These are phyloP conservation scores for Hymenoscyphus albidus DNA, from an alignment of 2,329 filamentous ascomycete species.

Conservation along the genomic window DNA sequence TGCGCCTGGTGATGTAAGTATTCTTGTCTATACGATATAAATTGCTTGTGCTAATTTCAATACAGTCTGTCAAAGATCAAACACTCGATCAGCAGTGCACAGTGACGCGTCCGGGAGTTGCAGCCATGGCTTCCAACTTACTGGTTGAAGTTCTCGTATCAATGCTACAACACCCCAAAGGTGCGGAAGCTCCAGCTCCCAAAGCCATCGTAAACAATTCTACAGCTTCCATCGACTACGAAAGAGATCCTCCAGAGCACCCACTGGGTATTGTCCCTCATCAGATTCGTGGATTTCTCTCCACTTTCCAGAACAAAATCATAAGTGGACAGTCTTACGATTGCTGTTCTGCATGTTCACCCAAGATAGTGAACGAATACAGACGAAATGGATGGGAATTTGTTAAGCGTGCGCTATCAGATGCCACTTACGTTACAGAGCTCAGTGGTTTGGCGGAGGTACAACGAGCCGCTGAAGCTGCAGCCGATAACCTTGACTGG, in stretches of 20 bases:
- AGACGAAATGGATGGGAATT: constrained; percentile 69
- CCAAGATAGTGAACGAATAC: constrained; percentile 65
- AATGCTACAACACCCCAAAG: constrained; percentile 78
- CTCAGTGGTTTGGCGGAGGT: constrained; percentile 71
- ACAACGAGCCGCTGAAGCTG: constrained; percentile 53
- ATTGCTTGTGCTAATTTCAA: constrained; percentile 16
- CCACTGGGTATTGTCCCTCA: constrained; percentile 71
- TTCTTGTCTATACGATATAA: background rate
- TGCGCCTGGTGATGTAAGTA: constrained; percentile 81
- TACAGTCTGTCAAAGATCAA: constrained; percentile 83
- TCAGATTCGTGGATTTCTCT: constrained; percentile 73
- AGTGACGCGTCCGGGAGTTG: constrained; percentile 88
- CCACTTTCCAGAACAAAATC: constrained; percentile 68
- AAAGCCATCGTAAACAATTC: constrained; percentile 33
- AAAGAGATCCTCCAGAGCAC: constrained; percentile 54
- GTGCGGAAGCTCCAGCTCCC: constrained; percentile 59
- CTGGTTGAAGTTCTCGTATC: constrained; percentile 88
- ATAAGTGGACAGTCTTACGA: constrained; percentile 74
- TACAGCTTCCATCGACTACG: constrained; percentile 40
- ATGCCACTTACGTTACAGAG: constrained; percentile 75
- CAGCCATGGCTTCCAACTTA: constrained; percentile 85
- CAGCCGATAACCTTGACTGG: constrained; percentile 53
- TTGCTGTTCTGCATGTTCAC: constrained; percentile 76
- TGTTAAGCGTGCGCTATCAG: constrained; percentile 67
- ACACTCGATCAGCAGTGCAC: constrained; percentile 98